Base-by-base conservation (phyloP, 2,329 filamentous ascomycete species). In the Metarhizium humberi region DNA sequence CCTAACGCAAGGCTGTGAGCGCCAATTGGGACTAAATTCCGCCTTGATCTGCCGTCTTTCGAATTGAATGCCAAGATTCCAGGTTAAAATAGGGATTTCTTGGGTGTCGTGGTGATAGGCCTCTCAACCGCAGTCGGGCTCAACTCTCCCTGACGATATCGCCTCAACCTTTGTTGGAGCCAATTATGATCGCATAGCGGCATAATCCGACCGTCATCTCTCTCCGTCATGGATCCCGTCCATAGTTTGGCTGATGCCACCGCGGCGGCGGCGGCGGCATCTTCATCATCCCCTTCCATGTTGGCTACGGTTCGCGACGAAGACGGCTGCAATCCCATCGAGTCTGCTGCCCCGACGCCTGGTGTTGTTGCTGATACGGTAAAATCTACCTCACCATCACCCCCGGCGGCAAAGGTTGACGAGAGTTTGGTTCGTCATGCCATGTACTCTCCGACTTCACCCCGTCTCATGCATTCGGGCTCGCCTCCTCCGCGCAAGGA, bases 401-500 rank as follows among this genome's bases (percentile, higher is more conserved):
- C 62, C 14, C 57, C 63, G 16, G 56, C 60, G n/a, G 52, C 58
- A 16, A 53, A 54, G 47, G 42, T 46, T 18, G 55, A 55, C 10
- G 55, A 60, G 6, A 50, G 47, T 34, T 52, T 52, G 42, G 20
- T 53, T 46, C 51, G 57, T 45, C 34, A 52, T 40, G 38, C 59
- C 45, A 18, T 59, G 40, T 57, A 58, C 58, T 58, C 59, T 38
- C 53, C 55, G 18, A 47, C 42, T 34, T 47, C 58, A 14, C 58
- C 61, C 46, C 56, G 61, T 53, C 51, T 56, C 45, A 45, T 64
- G 36, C 63, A 66, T 54, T 62, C 64, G 38, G 58, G 62, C 42
- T 66, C 68, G 45, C 68, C 69, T 43, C 67, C 69, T 50, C 52
- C 70, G 56, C 67, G 68, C 58, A 79, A 79, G 64, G 76, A 81